Evolutionary conservation across 306 rosid genomes (phyloP), one percentile per base, ranked within the genome.

Genomic region (Styphnolobium japonicum): DNA sequence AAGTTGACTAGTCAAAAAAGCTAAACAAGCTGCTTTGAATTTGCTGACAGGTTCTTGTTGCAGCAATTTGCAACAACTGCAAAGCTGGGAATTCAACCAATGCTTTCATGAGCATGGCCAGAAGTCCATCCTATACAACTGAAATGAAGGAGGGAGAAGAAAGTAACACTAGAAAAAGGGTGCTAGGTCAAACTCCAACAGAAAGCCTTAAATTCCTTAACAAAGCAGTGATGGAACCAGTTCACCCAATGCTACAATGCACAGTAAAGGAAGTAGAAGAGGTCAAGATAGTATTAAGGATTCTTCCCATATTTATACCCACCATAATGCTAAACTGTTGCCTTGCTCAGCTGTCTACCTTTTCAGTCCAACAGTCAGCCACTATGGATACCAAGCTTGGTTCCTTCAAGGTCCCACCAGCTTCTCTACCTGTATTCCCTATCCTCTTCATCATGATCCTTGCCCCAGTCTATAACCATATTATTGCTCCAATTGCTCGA

Each of bases 281-380:
- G 23, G 93, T 84, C 3, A 89, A 94, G 64, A 70, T 69, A 21
- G 95, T 90, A 15, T 5, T 84, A 10, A 89, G 36, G 15, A 82
- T 89, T 5, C 90, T 94, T 33, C 98, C 98, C 31, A 87, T 94
- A 55, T 89, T 94, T 21, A 83, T 76, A 65, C 89, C 93, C 76
- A 89, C 94, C 58, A 82, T 94, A 81, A 90, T 90, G 86, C 88
- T 92, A 23, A 94, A 94, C 82, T 85, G 89, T 65, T 92, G 96
- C 77, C 87, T 94, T 7, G 98, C 98, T 40, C 98, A 94, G 31
- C 91, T 92, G 64, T 92, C 97, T 11, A 94, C 97, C 16, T 92
- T 94, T 55, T 94, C 94, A 21, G 90, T 92, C 21, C 91, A 94
- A 81, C 98, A 94, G 67, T 92, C 98, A 39, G 83, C 94, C 53